phyloP scores from a whole-genome alignment of 495 filamentous ascomycete species.

The Penicillium lividum region DNA sequence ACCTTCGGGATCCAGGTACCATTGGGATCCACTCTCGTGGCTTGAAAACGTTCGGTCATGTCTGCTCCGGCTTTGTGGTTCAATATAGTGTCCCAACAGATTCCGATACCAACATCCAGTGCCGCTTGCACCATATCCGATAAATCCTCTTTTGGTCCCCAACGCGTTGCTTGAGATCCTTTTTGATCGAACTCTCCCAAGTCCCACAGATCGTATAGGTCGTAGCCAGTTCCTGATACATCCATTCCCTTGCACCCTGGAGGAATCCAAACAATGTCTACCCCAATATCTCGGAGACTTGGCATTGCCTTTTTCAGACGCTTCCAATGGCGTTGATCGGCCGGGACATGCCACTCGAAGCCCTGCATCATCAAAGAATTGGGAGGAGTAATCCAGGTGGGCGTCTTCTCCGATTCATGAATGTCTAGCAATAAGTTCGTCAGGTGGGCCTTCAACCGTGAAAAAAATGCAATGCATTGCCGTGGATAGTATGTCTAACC shows the following conservation, averaged over 20 bases:
- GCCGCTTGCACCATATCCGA: slow-evolving; percentile 51
- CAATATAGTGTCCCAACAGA: slow-evolving; percentile 74
- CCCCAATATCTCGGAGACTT: slow-evolving; percentile 57
- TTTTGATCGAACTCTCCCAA: slow-evolving; percentile 78
- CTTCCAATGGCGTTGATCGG: slow-evolving; percentile 63
- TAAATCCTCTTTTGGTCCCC: slow-evolving; percentile 67
- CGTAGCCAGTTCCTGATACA: slow-evolving; percentile 66
- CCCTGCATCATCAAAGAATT: slow-evolving; percentile 70
- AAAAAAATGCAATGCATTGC: not conserved
- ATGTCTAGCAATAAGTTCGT: not conserved
- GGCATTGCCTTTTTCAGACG: slow-evolving; percentile 58
- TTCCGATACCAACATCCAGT: slow-evolving; percentile 52
- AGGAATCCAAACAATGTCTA: slow-evolving; percentile 71
- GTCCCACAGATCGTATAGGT: slow-evolving; percentile 76
- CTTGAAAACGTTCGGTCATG: slow-evolving; percentile 56
- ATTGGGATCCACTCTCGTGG: slow-evolving; percentile 60
- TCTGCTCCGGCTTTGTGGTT: slow-evolving; percentile 79
- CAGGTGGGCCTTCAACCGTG: not conserved
- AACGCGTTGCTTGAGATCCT: slow-evolving; percentile 62
- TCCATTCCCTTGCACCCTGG: slow-evolving; percentile 71
- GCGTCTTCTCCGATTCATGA: slow-evolving; percentile 32
- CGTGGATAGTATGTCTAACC: not conserved
- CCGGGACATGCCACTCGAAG: slow-evolving; percentile 75
- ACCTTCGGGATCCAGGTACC: slow-evolving; percentile 44
- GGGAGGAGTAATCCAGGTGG: slow-evolving; percentile 30